Percentiles rank a stretch among this genome's conserved stretches.
Conservation (phyloP, 768 basidiomycete species). For the Lentinula aciculospora region DNA sequence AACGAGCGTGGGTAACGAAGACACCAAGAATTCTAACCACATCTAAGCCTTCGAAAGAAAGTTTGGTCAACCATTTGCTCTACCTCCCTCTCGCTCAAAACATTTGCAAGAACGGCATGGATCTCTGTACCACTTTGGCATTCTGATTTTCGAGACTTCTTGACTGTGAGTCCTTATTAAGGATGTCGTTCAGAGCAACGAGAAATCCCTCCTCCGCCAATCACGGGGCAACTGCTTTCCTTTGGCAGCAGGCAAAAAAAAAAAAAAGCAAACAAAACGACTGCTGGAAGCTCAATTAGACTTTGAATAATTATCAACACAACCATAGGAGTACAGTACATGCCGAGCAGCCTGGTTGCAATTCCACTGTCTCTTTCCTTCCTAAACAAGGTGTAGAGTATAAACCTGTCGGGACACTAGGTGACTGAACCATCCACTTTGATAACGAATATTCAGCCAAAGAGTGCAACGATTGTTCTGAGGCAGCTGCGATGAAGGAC, state of each 20-base stretch:
- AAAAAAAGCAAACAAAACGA: too few relatives aligned
- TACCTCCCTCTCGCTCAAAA: constrained; percentile 26
- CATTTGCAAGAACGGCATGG: constrained; percentile 20
- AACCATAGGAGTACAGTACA: too few relatives aligned
- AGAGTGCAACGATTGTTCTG: constrained; percentile 53
- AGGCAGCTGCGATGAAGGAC: constrained; percentile 53
- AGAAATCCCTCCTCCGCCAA: constrained; percentile 32
- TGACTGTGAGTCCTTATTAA: background rate
- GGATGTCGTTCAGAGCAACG: constrained; percentile 27
- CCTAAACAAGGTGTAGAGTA: too few relatives aligned
- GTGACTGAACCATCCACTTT: constrained; percentile 53
- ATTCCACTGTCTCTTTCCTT: too few relatives aligned
- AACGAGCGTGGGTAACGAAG: too few relatives aligned
- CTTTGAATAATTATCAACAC: too few relatives aligned
- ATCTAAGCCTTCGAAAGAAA: constrained; percentile 26
- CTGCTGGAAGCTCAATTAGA: too few relatives aligned
- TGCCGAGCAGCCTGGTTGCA: too few relatives aligned
- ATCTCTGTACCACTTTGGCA: background rate
- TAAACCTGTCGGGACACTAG: constrained; percentile 60
- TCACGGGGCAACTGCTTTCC: constrained; percentile 29
- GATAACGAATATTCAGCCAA: constrained; percentile 52
- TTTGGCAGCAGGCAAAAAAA: too few relatives aligned
- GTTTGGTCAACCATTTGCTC: constrained; percentile 19
- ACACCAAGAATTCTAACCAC: constrained; percentile 20
- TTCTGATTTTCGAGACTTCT: background rate